phyloP scores from a whole-genome alignment of 2,329 filamentous ascomycete species.

The Penicillium digitatum region DNA sequence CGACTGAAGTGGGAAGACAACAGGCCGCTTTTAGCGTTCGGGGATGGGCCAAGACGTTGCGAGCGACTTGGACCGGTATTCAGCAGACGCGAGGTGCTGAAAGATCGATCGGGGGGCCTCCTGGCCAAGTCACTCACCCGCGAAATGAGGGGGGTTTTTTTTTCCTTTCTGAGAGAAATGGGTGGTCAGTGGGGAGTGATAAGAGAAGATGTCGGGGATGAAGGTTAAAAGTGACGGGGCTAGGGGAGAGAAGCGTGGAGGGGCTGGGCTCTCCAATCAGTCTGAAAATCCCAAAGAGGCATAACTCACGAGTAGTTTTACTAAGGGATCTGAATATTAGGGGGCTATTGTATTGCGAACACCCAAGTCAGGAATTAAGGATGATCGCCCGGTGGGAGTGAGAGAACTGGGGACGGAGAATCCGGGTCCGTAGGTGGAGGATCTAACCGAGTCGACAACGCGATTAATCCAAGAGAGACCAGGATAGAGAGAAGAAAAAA shows the following conservation, averaged over 20 bases:
- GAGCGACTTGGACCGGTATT: constrained; percentile 31
- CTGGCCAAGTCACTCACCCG: constrained; percentile 24
- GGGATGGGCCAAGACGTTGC: constrained; percentile 36
- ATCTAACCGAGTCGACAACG: constrained; percentile 21
- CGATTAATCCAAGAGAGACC: constrained; percentile 4
- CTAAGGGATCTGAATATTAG: not conserved
- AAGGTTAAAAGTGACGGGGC: constrained; percentile 14
- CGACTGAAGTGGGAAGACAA: constrained; percentile 22
- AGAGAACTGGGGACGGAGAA: constrained; percentile 26
- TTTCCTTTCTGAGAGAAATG: constrained; percentile 3
- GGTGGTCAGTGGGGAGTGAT: constrained; percentile 13
- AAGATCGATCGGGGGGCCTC: constrained; percentile 33
- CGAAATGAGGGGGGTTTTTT: constrained; percentile 24
- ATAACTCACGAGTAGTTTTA: not conserved
- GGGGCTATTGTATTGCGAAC: constrained; percentile 15
- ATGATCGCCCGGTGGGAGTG: constrained; percentile 24
- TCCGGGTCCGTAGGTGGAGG: constrained; percentile 27
- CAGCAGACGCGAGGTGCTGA: constrained; percentile 28
- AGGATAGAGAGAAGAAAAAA: not conserved
- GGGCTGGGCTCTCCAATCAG: constrained; percentile 26
- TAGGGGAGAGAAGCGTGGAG: constrained; percentile 27
- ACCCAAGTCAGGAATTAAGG: constrained; percentile 22
- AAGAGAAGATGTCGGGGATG: constrained; percentile 15
- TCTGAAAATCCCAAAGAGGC: not conserved
- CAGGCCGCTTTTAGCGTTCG: constrained; percentile 33